These are phyloP conservation scores for Candida palmyrensis DNA, from an alignment of 805 yeast genomes.

Conservation along the genomic window DNA sequence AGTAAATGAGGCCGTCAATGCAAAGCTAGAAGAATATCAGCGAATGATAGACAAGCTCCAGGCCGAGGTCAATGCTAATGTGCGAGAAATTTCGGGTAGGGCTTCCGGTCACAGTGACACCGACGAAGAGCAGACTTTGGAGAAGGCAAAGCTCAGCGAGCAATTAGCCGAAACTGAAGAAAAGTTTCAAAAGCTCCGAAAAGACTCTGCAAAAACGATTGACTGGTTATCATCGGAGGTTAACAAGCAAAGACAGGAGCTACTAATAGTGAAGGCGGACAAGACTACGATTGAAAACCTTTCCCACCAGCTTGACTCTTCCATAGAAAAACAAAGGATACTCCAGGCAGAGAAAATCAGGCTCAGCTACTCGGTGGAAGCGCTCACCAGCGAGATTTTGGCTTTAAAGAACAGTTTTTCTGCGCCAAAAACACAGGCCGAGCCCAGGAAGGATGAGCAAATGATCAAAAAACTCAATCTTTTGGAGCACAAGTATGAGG, in stretches of 20 bases:
- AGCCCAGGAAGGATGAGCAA: not conserved
- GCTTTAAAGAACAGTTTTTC: slow-evolving; percentile 30
- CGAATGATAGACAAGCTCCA: slow-evolving; percentile 25
- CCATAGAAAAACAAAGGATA: slow-evolving; percentile 40
- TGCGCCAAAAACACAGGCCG: slow-evolving; percentile 15
- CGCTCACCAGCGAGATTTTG: slow-evolving; percentile 32
- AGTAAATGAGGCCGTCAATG: slow-evolving; percentile 15
- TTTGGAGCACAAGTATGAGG: slow-evolving; percentile 39
- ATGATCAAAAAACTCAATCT: slow-evolving; percentile 16
- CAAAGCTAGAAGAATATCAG: slow-evolving; percentile 27
- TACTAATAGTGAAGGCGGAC: slow-evolving; percentile 10
- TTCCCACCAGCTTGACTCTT: slow-evolving; percentile 31
- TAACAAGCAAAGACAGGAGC: slow-evolving; percentile 14
- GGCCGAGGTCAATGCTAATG: slow-evolving; percentile 25
- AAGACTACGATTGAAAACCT: slow-evolving; percentile 22
- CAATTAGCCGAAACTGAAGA: slow-evolving; percentile 12
- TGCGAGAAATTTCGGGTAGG: slow-evolving; percentile 11
- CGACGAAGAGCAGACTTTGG: slow-evolving; percentile 5
- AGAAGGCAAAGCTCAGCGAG: slow-evolving; percentile 12
- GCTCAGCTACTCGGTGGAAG: slow-evolving; percentile 36
- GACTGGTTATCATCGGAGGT: slow-evolving; percentile 19
- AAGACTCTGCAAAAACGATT: slow-evolving; percentile 18
- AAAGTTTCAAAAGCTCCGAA: slow-evolving; percentile 14
- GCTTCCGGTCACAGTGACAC: slow-evolving; percentile 1
- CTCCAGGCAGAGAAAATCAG: slow-evolving; percentile 41